These are phyloP conservation scores for Coccomyxa sp. DNA, from an alignment of 139 green algal species.

Conservation along the genomic window DNA sequence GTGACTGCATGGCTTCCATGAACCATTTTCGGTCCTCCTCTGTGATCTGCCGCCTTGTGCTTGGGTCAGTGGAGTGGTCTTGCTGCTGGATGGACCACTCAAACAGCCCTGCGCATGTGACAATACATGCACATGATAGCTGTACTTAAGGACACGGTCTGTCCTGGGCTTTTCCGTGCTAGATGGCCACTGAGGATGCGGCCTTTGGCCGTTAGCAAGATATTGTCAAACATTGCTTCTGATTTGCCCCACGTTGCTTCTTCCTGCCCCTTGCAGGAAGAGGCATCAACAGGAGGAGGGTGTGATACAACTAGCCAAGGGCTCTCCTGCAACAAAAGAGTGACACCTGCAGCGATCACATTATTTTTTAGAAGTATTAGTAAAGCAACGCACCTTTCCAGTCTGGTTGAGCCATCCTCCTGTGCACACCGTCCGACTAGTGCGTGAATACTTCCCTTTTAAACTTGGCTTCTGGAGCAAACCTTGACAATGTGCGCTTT, in stretches of 20 bases:
- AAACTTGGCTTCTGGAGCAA: too few species aligned
- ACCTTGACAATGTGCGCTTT: too few species aligned
- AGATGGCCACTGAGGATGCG: too few species aligned
- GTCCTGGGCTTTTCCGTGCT: neutral
- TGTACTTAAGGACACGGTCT: neutral
- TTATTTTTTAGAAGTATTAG: neutral
- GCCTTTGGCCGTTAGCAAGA: neutral
- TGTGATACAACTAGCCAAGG: too few species aligned
- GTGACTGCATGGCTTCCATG: slow-evolving; percentile 53
- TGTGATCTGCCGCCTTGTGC: slow-evolving; percentile 8
- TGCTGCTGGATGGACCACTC: slow-evolving; percentile 78
- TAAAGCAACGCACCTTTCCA: slow-evolving; percentile 9
- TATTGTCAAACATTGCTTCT: neutral
- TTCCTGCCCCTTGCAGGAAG: neutral
- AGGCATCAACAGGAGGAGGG: too few species aligned
- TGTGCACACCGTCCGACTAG: too few species aligned
- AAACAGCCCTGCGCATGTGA: slow-evolving; percentile 61
- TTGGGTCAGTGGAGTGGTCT: slow-evolving; percentile 24
- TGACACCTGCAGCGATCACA: neutral
- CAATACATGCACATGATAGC: too few species aligned
- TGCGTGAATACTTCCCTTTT: too few species aligned
- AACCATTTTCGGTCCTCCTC: slow-evolving; percentile 49
- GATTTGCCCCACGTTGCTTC: neutral
- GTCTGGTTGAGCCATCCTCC: slow-evolving; percentile 7
- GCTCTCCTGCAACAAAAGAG: neutral